Evolutionary conservation across 495 filamentous ascomycete species (phyloP).

Genomic region (Penicillium psychrofluorescens): DNA sequence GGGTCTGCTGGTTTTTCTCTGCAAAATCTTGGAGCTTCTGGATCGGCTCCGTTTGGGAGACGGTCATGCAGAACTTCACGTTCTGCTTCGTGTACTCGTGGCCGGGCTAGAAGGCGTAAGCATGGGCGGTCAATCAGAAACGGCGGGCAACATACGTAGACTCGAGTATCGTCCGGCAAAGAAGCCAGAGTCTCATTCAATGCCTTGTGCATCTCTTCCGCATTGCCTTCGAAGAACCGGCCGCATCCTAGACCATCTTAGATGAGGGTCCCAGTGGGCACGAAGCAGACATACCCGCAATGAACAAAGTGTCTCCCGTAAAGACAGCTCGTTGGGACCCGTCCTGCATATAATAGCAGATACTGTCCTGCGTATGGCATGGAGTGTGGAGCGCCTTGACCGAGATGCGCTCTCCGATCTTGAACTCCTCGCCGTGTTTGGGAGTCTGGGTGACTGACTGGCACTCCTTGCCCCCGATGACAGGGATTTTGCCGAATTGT

Average conservation of each 20-base stretch:
- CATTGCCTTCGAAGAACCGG: conserved; percentile 92
- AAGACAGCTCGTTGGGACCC: conserved; percentile 76
- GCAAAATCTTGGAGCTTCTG: conserved; percentile 72
- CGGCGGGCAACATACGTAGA: conserved; percentile 60
- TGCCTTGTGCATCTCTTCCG: conserved; percentile 85
- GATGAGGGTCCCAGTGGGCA: neutral
- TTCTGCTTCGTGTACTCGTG: conserved; percentile 97
- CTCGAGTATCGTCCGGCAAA: conserved; percentile 85
- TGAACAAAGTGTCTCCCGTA: conserved; percentile 93
- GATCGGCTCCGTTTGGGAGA: conserved; percentile 66
- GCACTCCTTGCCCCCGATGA: conserved; percentile 88
- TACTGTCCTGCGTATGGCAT: conserved; percentile 97
- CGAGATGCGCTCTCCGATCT: conserved; percentile 70
- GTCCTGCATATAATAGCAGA: conserved; percentile 87
- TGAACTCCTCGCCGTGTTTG: conserved; percentile 67
- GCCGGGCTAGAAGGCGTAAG: conserved; percentile 54
- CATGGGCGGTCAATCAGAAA: neutral
- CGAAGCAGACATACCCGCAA: conserved; percentile 55
- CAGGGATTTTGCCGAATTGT: conserved; percentile 55
- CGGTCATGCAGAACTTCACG: conserved; percentile 72
- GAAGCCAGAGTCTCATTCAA: conserved; percentile 76
- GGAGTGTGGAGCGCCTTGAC: conserved; percentile 92
- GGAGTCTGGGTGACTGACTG: conserved; percentile 69
- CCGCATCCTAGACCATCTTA: conserved; percentile 62
- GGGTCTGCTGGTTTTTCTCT: conserved; percentile 73